Evolutionary conservation across 148 eudicot genomes (phyloP), one percentile per base, ranked within the genome.

Genomic region (Spergularia marina): DNA sequence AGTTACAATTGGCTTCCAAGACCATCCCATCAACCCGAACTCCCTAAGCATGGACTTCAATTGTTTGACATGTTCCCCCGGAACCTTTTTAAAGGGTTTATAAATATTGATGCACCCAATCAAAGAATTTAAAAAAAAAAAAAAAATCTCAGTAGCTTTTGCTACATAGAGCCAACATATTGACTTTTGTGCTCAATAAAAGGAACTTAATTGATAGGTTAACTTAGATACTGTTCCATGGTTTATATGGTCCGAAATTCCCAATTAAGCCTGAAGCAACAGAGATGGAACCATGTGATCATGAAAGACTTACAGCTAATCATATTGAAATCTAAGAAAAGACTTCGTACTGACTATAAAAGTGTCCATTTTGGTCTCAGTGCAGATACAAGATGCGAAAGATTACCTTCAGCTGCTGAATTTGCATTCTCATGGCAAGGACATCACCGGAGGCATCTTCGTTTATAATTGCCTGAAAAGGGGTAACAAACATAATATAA

Each of bases 381-480:
- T 15, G 51, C 16, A 79, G 36, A 13, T 67, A 58, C 44, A 9
- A 53, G 9, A 70, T 53, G 68, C 47, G 6, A 70, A 56, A 9
- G 57, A 71, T 51, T 84, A 95, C 99, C 99, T 95, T 95, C 34
- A 95, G 89, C 68, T 92, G 90, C 83, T 95, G 97, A 83, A 90
- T 95, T 81, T 95, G 98, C 82, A 91, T 72, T 79, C 96, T 83
- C 96, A 95, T 88, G 64, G 97, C 98, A 82, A 95, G 86, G 60
- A 95, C 98, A 80, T 95, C 99, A 65, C 99, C 99, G 66, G 99
- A 95, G 82, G 99, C 97, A 86, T 95, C 99, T 87, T 95, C 99
- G 76, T 95, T 95, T 66, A 95, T 87, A 76, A 91, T 88, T 77
- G 99, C 99, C 99, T 95, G 82, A 68, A 34, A 53, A 55, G 60